Percentiles rank a stretch among this genome's conserved stretches.
Evolutionary conservation across 2,329 filamentous ascomycete genomes (phyloP).

Genomic region (Penicillium sp.): DNA sequence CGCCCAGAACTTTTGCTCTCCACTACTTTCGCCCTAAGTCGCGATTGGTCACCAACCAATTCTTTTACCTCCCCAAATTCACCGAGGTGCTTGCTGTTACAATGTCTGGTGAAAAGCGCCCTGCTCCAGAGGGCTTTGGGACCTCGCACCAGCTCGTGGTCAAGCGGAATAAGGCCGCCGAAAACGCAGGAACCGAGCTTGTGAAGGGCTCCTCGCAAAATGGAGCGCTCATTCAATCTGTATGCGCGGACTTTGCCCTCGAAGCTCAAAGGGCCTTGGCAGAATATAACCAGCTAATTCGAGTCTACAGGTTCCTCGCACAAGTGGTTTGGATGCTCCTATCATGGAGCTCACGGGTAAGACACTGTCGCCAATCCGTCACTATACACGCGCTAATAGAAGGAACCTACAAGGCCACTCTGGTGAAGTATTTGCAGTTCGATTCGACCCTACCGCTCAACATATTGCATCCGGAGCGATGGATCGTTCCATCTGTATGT

Average conservation of each 20-base stretch:
- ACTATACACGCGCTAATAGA: conserved; percentile 7
- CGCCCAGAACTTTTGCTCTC: conserved; percentile 15
- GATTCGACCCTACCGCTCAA: conserved; percentile 85
- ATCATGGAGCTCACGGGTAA: conserved; percentile 89
- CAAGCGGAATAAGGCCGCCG: conserved; percentile 77
- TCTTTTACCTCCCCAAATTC: conserved; percentile 2
- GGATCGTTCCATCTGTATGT: conserved; percentile 83
- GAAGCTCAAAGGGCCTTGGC: neutral
- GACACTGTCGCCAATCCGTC: conserved; percentile 25
- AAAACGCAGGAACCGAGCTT: conserved; percentile 54
- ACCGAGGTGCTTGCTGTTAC: neutral
- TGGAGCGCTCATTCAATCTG: conserved; percentile 64
- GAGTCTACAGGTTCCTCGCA: conserved; percentile 64
- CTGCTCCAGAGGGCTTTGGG: conserved; percentile 79
- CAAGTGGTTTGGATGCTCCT: conserved; percentile 80
- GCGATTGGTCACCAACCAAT: conserved; percentile 3
- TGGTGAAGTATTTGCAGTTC: conserved; percentile 84
- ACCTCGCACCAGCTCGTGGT: conserved; percentile 72
- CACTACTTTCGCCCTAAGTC: neutral
- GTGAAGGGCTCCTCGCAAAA: conserved; percentile 55
- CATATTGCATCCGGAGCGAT: conserved; percentile 92
- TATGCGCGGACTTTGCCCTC: conserved; percentile 42
- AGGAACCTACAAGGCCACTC: conserved; percentile 51
- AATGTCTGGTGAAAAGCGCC: conserved; percentile 91
- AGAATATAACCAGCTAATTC: conserved; percentile 10